phyloP scores from a whole-genome alignment of 1,139 yeast genomes.

The Spencermartinsiella ligniputridi region DNA sequence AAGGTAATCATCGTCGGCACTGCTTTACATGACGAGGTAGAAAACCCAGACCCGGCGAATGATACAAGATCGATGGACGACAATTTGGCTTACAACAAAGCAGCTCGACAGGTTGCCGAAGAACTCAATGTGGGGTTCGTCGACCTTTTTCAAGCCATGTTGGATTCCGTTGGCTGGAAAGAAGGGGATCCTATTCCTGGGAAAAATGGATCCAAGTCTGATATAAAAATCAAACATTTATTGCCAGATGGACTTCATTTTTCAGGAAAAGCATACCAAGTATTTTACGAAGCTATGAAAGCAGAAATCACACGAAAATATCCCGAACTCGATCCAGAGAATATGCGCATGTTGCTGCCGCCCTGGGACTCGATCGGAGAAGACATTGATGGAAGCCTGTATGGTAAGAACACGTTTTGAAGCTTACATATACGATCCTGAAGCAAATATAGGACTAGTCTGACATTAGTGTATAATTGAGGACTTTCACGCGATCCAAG shows the following conservation, averaged over 20 bases:
- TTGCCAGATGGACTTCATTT: slow-evolving; percentile 67
- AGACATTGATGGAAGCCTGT: background rate
- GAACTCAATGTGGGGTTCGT: slow-evolving; percentile 47
- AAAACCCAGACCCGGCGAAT: background rate
- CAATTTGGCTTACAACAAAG: background rate
- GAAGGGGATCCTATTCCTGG: slow-evolving; percentile 23
- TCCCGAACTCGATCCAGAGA: slow-evolving; percentile 7
- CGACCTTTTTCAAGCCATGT: slow-evolving; percentile 48
- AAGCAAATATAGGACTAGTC: no score
- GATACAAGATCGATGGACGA: background rate
- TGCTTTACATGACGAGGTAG: slow-evolving; percentile 47
- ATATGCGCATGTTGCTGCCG: background rate
- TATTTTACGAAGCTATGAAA: slow-evolving; percentile 31
- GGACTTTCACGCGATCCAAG: no score
- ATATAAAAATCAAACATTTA: slow-evolving; percentile 25
- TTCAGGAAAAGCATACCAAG: slow-evolving; percentile 51
- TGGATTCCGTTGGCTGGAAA: slow-evolving; percentile 24
- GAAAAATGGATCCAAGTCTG: slow-evolving; percentile 14
- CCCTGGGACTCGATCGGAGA: background rate
- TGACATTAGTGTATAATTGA: no score
- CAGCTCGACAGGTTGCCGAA: slow-evolving; percentile 36
- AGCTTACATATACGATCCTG: no score
- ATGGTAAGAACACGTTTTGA: background rate
- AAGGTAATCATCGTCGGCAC: slow-evolving; percentile 60
- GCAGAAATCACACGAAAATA: slow-evolving; percentile 9